Conservation (phyloP, 305 asterid genomes). For the Solanum hybrid region DNA sequence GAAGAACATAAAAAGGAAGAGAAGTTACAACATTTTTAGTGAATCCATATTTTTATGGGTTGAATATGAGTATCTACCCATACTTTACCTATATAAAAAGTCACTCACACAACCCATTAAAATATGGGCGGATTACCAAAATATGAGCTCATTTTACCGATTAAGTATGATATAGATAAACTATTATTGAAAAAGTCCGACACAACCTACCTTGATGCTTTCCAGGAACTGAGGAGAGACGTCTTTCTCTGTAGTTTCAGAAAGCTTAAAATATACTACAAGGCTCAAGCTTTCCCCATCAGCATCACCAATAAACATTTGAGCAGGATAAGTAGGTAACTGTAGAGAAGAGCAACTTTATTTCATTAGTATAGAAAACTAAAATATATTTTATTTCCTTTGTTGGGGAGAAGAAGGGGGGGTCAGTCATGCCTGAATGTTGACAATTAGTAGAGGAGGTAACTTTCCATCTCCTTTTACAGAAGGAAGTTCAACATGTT, state of each 20-base stretch:
- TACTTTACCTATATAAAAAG: too few relatives aligned
- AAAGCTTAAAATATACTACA: constrained; percentile 64
- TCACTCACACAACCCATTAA: too few relatives aligned
- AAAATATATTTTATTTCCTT: neutral
- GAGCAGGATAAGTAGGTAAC: constrained; percentile 91
- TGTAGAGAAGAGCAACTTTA: constrained; percentile 16
- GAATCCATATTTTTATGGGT: too few relatives aligned
- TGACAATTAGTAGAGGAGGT: constrained; percentile 76
- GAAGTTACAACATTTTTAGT: too few relatives aligned
- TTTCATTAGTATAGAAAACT: neutral
- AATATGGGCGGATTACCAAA: too few relatives aligned
- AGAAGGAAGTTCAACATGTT: constrained; percentile 79
- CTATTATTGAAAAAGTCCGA: neutral
- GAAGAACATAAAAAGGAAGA: too few relatives aligned
- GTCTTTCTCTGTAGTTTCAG: constrained; percentile 60
- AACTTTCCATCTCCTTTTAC: constrained; percentile 43
- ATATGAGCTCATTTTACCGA: too few relatives aligned
- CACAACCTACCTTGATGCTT: constrained; percentile 51
- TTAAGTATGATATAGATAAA: neutral
- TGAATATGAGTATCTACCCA: too few relatives aligned
- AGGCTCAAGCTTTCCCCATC: constrained; percentile 96
- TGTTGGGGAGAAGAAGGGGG: too few relatives aligned
- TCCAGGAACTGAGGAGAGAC: constrained; percentile 73
- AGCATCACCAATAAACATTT: constrained; percentile 86
- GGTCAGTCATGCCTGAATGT: constrained; percentile 51